Percentiles rank a stretch among this genome's conserved stretches.
These are phyloP conservation scores for Globisporangium splendens DNA, from an alignment of 352 stramenopile species.

Conservation along the genomic window DNA sequence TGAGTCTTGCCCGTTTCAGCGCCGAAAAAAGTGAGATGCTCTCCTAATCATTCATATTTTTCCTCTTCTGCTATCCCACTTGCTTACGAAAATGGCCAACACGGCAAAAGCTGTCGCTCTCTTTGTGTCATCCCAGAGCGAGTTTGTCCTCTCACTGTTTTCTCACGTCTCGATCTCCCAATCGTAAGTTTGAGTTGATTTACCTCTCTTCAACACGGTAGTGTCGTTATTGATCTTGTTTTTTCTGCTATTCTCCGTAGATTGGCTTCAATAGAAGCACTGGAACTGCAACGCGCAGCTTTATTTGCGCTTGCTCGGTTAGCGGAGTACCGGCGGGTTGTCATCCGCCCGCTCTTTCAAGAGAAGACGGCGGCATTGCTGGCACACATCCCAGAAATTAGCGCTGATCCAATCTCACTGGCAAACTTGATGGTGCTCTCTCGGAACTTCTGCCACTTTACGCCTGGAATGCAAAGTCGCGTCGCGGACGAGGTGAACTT, in stretches of 20 bases:
- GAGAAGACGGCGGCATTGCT: slow-evolving; percentile 24
- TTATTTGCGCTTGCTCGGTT: slow-evolving; percentile 29
- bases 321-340: slow-evolving; percentile 20
- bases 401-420: slow-evolving; percentile 5
- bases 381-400: background rate
- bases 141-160: slow-evolving; percentile 14
- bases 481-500: slow-evolving; percentile 18
- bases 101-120: slow-evolving; percentile 5
- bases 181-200: slow-evolving; percentile 1
- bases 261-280: background rate
- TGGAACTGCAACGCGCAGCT: slow-evolving; percentile 22
- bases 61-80: background rate
- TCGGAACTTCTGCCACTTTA: slow-evolving; percentile 22
- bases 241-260: background rate
- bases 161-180: background rate
- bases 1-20: slow-evolving; percentile 15
- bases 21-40: slow-evolving; percentile 9
- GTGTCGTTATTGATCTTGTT: background rate
- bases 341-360: slow-evolving; percentile 26
- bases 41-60: background rate
- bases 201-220: background rate
- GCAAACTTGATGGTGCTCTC: slow-evolving; percentile 28
- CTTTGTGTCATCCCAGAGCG: slow-evolving; percentile 6
- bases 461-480: slow-evolving; percentile 21
- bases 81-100: background rate